phyloP scores from a whole-genome alignment of 306 rosid genomes.

The Citrullus colocynthis region DNA sequence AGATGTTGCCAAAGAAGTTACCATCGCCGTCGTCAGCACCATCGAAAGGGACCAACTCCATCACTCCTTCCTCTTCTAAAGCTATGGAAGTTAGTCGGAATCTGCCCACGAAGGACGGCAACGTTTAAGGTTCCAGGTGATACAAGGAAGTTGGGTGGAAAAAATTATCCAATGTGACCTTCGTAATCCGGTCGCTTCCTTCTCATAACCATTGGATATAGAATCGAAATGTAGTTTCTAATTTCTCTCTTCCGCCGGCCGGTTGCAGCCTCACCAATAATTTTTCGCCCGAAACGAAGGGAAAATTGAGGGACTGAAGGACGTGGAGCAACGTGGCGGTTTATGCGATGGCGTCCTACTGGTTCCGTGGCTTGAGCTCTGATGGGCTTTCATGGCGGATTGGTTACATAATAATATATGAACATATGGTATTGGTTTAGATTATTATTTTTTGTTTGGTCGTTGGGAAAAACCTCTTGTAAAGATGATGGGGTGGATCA shows the following conservation, averaged over 20 bases:
- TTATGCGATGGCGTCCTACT: neutral
- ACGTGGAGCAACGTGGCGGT: neutral
- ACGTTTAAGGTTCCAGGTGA: slow-evolving; percentile 22
- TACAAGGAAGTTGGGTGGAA: neutral
- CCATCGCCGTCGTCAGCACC: slow-evolving; percentile 84
- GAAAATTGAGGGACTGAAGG: neutral
- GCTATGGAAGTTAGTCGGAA: slow-evolving; percentile 16
- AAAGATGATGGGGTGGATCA: slow-evolving; percentile 25
- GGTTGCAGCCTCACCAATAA: neutral
- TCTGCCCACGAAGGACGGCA: slow-evolving; percentile 42
- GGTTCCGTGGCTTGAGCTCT: neutral
- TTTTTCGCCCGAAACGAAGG: neutral
- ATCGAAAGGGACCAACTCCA: slow-evolving; percentile 60
- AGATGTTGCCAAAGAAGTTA: slow-evolving; percentile 89
- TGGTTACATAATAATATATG: slow-evolving; percentile 8
- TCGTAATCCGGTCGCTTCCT: neutral
- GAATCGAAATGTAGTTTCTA: neutral
- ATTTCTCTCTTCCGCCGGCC: too few species aligned
- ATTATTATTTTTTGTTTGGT: slow-evolving; percentile 16
- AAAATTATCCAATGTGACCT: neutral
- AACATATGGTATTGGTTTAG: slow-evolving; percentile 16
- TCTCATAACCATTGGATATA: neutral
- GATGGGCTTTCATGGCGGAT: neutral
- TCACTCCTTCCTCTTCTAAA: slow-evolving; percentile 17
- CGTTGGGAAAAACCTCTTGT: slow-evolving; percentile 20